Percentiles rank a stretch among this genome's conserved stretches.
Evolutionary conservation across 2,329 filamentous ascomycete genomes (phyloP).

Genomic region (Escovopsis weberi): DNA sequence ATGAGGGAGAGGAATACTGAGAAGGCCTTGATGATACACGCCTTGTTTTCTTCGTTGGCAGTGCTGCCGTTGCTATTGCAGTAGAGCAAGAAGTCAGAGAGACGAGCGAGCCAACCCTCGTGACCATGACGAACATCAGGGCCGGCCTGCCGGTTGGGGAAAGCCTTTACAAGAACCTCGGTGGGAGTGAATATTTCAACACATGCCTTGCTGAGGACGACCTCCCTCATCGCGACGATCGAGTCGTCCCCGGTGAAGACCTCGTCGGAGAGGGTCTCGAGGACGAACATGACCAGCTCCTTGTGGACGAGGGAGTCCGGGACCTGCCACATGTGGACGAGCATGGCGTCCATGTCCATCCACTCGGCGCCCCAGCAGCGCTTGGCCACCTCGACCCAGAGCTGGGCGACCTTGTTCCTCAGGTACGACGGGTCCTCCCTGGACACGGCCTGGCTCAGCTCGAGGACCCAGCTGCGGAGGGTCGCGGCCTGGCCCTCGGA

Average conservation of each 20-base stretch:
- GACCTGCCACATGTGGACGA: constrained; percentile 71
- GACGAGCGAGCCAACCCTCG: constrained; percentile 76
- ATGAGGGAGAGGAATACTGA: constrained; percentile 65
- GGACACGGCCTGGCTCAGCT: constrained; percentile 58
- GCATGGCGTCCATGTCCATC: constrained; percentile 81
- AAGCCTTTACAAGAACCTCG: constrained; percentile 57
- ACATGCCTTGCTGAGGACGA: constrained; percentile 71
- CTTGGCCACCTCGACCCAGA: constrained; percentile 94
- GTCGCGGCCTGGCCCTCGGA: constrained; percentile 49
- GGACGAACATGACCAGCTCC: constrained; percentile 72
- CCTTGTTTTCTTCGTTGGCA: constrained; percentile 50
- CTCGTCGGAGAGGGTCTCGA: constrained; percentile 89
- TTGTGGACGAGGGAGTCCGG: constrained; percentile 51
- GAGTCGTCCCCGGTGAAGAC: constrained; percentile 85
- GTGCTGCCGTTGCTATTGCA: constrained; percentile 54
- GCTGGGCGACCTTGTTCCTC: constrained; percentile 81
- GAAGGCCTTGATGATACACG: constrained; percentile 62
- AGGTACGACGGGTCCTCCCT: constrained; percentile 67
- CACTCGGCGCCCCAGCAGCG: constrained; percentile 84
- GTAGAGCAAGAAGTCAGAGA: constrained; percentile 58
- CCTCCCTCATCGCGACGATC: constrained; percentile 68
- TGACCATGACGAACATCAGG: constrained; percentile 59
- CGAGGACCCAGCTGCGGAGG: constrained; percentile 62
- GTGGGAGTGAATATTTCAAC: constrained; percentile 88
- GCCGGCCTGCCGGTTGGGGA: constrained; percentile 55